These are phyloP conservation scores for Nosema muscidifuracis DNA, from an alignment of 371 early-diverging fungal species.

Conservation along the genomic window DNA sequence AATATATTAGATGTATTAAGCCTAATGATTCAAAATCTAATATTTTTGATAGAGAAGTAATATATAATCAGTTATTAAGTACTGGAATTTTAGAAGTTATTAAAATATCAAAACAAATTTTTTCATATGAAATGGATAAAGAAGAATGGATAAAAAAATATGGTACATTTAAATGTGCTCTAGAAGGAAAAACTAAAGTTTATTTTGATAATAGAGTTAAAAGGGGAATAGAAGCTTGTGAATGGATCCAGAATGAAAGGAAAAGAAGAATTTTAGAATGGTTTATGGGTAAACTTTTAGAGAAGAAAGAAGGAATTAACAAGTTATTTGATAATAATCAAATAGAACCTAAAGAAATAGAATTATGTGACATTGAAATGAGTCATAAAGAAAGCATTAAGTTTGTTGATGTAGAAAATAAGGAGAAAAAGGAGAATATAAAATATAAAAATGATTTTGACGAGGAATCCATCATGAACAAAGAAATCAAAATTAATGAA, in stretches of 20 bases:
- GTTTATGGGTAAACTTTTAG: background rate
- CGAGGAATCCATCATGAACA: too few species aligned
- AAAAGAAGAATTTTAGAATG: background rate
- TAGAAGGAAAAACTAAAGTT: background rate
- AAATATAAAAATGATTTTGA: background rate
- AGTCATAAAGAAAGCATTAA: background rate
- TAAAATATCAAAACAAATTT: conserved; percentile 86
- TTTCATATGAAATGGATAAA: conserved; percentile 78
- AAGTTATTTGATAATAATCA: background rate
- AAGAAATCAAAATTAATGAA: too few species aligned
- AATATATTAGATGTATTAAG: conserved; percentile 95
- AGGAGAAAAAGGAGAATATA: background rate
- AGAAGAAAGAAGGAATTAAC: background rate
- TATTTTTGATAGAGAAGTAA: conserved; percentile 76
- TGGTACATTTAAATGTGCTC: background rate
- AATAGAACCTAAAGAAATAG: background rate
- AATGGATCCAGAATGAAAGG: background rate
- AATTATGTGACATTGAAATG: background rate
- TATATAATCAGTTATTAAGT: conserved; percentile 38
- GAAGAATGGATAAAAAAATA: conserved; percentile 66
- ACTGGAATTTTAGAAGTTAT: conserved; percentile 75
- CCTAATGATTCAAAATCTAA: conserved; percentile 78
- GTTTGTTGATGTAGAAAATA: background rate
- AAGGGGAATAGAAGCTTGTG: background rate
- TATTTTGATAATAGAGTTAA: background rate